A percentile compares a stretch with the other conserved stretches of the same genome.
Evolutionary conservation across 2,329 filamentous ascomycete genomes (phyloP).

Genomic region (Claviceps sp.): DNA sequence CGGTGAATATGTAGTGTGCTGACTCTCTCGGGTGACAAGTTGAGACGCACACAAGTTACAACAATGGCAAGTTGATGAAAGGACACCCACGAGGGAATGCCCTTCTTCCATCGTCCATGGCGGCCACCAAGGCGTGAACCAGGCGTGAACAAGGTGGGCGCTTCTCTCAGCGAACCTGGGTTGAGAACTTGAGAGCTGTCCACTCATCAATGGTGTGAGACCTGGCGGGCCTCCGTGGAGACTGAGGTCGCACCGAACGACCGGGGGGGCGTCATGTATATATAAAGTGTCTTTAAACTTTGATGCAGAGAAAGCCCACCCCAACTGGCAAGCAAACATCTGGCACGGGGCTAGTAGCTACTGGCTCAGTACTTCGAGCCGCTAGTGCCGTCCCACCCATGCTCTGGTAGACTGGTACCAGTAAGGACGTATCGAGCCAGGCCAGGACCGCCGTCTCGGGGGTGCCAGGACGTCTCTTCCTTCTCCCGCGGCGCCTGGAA

Average conservation of each 20-base stretch:
- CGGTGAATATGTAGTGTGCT: no score
- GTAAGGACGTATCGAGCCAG: constrained; percentile 19
- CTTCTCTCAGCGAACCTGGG: constrained; percentile 19
- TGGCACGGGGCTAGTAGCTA: constrained; percentile 13
- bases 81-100: background rate
- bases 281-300: constrained; percentile 15
- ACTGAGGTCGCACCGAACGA: constrained; percentile 19
- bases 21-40: no score
- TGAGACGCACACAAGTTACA: no score
- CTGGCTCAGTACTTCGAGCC: constrained; percentile 11
- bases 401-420: constrained; percentile 16
- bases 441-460: constrained; percentile 21
- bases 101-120: background rate
- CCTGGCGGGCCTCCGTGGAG: constrained; percentile 23
- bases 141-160: constrained; percentile 5
- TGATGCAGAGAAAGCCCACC: background rate
- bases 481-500: constrained; percentile 22
- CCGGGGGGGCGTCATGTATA: constrained; percentile 20
- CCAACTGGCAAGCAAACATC: constrained; percentile 1
- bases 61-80: no score
- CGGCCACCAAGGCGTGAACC: background rate
- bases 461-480: constrained; percentile 22
- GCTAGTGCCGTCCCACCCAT: constrained; percentile 24
- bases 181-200: constrained; percentile 20
- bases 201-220: constrained; percentile 26